Percentiles rank a stretch among this genome's conserved stretches.
These are phyloP conservation scores for Apostasia shenzhenica DNA, from an alignment of 106 monocot genomes.

Conservation along the genomic window DNA sequence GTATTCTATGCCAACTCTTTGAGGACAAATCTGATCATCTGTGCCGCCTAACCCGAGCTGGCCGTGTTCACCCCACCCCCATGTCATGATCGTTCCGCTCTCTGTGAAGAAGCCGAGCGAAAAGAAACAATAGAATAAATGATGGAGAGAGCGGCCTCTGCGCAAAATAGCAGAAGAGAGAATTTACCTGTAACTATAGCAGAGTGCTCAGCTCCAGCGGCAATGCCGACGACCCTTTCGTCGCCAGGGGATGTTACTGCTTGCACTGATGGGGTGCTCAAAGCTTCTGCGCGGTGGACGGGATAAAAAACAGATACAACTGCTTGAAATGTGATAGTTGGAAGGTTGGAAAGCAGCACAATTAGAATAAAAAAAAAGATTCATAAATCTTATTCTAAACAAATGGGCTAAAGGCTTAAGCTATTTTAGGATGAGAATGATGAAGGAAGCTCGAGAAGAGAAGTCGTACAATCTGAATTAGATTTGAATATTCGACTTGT, in stretches of 20 bases:
- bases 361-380: no score
- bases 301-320: no score
- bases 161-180: neutral
- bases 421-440: no score
- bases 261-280: slow-evolving; percentile 6
- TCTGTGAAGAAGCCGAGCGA: slow-evolving; percentile 28
- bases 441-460: no score
- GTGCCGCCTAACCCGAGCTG: slow-evolving; percentile 74
- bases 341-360: no score
- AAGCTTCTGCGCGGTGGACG: slow-evolving; percentile 2
- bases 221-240: slow-evolving; percentile 44
- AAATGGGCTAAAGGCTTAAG: no score
- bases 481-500: no score
- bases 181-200: slow-evolving; percentile 56
- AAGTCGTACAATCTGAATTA: no score
- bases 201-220: slow-evolving; percentile 86
- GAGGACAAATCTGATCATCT: slow-evolving; percentile 50
- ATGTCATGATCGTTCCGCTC: slow-evolving; percentile 54
- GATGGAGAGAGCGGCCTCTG: neutral
- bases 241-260: slow-evolving; percentile 25
- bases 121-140: neutral
- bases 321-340: no score
- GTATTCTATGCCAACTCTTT: slow-evolving; percentile 23
- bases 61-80: slow-evolving; percentile 97
- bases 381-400: no score